Conservation (phyloP, 805 yeast species). For the Maudiozyma saulgeensis region DNA sequence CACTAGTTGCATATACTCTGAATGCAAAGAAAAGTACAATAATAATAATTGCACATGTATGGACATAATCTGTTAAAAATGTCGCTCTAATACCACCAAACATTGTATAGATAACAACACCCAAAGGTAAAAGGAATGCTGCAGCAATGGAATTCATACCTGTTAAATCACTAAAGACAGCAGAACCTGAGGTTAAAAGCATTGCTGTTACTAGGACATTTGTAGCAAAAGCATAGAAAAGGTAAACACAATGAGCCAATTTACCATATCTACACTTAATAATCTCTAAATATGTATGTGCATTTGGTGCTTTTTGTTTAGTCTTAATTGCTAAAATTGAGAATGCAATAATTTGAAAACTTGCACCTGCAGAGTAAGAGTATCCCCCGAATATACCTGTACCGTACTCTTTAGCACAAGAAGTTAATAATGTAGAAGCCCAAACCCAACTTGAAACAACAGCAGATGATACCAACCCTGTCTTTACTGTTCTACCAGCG, state of each 20-base stretch:
- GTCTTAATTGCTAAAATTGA: constrained; percentile 83
- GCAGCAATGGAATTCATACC: constrained; percentile 80
- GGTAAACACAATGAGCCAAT: constrained; percentile 56
- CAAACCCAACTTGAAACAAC: constrained; percentile 93
- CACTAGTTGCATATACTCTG: constrained; percentile 63
- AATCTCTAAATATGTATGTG: constrained; percentile 85
- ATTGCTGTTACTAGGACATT: constrained; percentile 86
- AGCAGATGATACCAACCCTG: constrained; percentile 79
- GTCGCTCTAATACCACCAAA: constrained; percentile 82
- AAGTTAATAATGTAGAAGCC: constrained; percentile 71
- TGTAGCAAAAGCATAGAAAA: constrained; percentile 79
- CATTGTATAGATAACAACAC: constrained; percentile 63
- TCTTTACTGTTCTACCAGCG: constrained; percentile 81
- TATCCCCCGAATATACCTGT: constrained; percentile 75
- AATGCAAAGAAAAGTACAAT: constrained; percentile 77
- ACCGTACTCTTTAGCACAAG: constrained; percentile 69
- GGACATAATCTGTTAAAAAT: constrained; percentile 68
- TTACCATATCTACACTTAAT: constrained; percentile 73
- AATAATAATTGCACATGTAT: constrained; percentile 70
- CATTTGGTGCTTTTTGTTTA: constrained; percentile 81
- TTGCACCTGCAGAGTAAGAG: constrained; percentile 86
- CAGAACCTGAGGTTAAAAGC: constrained; percentile 86
- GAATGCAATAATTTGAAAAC: constrained; percentile 78
- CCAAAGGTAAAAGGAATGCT: constrained; percentile 71
- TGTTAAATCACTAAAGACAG: constrained; percentile 68